phyloP scores from a whole-genome alignment of 441 rosid genomes.

The Adansonia grandidieri region DNA sequence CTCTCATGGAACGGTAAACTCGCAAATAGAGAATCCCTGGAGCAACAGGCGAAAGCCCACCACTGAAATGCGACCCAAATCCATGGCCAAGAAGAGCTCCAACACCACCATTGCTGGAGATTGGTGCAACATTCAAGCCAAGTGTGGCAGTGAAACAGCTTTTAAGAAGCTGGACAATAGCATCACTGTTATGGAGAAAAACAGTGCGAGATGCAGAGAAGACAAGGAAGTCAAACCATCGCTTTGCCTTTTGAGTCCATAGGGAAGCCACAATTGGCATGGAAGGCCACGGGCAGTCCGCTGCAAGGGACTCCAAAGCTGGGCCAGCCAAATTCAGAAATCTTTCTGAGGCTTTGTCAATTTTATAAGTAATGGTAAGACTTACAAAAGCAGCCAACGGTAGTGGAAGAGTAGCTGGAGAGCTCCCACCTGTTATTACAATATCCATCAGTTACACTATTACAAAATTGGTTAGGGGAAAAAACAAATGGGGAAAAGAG shows the following conservation, averaged over 20 bases:
- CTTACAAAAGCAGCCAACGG: slow-evolving; percentile 84
- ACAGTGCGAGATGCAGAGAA: slow-evolving; percentile 84
- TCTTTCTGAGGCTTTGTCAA: slow-evolving; percentile 74
- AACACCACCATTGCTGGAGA: slow-evolving; percentile 62
- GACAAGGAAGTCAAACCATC: slow-evolving; percentile 78
- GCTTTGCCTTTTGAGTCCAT: slow-evolving; percentile 88
- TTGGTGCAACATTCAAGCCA: slow-evolving; percentile 54
- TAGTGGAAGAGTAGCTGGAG: slow-evolving; percentile 70
- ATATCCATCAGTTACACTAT: slow-evolving; percentile 33
- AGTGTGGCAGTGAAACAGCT: slow-evolving; percentile 76
- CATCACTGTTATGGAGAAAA: slow-evolving; percentile 68
- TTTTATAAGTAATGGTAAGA: slow-evolving; percentile 76
- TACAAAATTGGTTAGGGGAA: slow-evolving; percentile 16
- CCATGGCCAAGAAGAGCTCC: slow-evolving; percentile 90
- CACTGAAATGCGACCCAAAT: slow-evolving; percentile 73
- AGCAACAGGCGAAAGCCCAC: slow-evolving; percentile 77
- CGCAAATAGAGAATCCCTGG: slow-evolving; percentile 80
- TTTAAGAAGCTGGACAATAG: slow-evolving; percentile 72
- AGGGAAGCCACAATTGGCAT: slow-evolving; percentile 82
- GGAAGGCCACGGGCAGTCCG: slow-evolving; percentile 88
- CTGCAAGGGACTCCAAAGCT: slow-evolving; percentile 74
- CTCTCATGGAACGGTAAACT: slow-evolving; percentile 65
- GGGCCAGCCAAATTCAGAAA: slow-evolving; percentile 84
- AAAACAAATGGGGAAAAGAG: neutral
- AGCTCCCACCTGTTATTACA: slow-evolving; percentile 55